Conservation (phyloP, 1,139 yeast species). For the Kazachstania sp. region DNA sequence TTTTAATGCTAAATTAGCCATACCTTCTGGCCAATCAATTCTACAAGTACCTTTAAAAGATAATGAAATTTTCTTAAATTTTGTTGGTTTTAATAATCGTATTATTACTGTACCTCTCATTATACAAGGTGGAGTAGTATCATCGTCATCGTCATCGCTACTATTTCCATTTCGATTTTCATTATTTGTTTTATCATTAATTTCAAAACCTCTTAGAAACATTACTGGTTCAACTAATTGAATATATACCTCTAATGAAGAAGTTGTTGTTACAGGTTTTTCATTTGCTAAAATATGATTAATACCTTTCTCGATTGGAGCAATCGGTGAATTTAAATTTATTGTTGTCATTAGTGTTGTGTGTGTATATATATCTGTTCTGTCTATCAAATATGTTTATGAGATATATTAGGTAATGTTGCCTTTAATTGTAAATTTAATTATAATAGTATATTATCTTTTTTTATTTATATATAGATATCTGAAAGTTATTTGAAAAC, state of each 20-base stretch:
- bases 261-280: constrained; percentile 30
- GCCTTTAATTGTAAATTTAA: no score
- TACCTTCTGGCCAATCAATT: constrained; percentile 98
- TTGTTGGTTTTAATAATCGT: constrained; percentile 62
- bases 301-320: constrained; percentile 30
- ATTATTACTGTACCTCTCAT: constrained; percentile 74
- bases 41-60: constrained; percentile 60
- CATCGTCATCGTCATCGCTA: neutral
- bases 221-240: constrained; percentile 67
- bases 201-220: constrained; percentile 74
- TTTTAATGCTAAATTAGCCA: constrained; percentile 62
- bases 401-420: no score
- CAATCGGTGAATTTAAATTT: constrained; percentile 16
- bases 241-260: constrained; percentile 29
- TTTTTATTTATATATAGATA: no score
- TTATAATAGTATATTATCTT: no score
- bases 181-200: no score
- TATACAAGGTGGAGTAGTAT: constrained; percentile 64
- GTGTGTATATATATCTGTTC: no score
- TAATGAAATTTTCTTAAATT: constrained; percentile 58
- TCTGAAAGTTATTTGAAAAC: no score
- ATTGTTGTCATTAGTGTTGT: neutral
- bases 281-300: constrained; percentile 25
- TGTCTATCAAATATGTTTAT: no score
- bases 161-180: no score